Conservation (phyloP, 495 filamentous ascomycete species). For the Parmelia sp. region DNA sequence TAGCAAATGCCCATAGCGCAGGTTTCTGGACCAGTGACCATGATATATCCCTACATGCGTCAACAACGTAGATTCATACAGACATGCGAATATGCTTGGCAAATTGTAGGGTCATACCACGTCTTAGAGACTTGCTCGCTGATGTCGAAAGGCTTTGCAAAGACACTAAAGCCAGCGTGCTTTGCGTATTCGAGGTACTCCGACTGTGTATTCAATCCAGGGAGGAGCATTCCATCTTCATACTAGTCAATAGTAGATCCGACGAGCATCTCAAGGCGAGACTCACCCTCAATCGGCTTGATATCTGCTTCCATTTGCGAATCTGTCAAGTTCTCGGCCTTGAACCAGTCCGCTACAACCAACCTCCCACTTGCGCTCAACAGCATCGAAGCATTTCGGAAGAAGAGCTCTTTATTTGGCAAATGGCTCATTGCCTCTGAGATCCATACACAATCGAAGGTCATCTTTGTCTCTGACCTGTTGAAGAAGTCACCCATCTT, state of each 20-base stretch:
- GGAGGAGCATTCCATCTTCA: conserved; percentile 51
- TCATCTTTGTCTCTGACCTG: conserved; percentile 20
- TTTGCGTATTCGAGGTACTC: conserved; percentile 46
- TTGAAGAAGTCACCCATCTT: conserved; percentile 48
- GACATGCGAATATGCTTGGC: not conserved
- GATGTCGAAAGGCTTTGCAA: conserved; percentile 46
- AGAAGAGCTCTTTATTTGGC: conserved; percentile 51
- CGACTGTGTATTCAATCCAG: conserved; percentile 42
- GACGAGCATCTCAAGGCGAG: not conserved
- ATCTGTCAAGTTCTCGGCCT: conserved; percentile 38
- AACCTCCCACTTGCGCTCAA: conserved; percentile 41
- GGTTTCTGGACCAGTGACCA: conserved; percentile 52
- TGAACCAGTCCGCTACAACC: conserved; percentile 53
- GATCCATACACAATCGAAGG: conserved; percentile 53
- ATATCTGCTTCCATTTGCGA: conserved; percentile 45
- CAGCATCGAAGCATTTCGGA: conserved; percentile 40
- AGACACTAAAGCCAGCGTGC: conserved; percentile 38
- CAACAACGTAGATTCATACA: not conserved
- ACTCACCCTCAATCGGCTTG: conserved; percentile 46
- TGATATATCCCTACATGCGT: conserved; percentile 48
- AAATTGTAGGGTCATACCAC: conserved; percentile 13
- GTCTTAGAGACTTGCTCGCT: conserved; percentile 48
- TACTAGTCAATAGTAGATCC: conserved; percentile 7
- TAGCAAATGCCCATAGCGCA: conserved; percentile 51
- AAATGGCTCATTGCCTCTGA: conserved; percentile 53